Base-by-base conservation (phyloP, 768 basidiomycete species). In the Leccinum aurantiacum region DNA sequence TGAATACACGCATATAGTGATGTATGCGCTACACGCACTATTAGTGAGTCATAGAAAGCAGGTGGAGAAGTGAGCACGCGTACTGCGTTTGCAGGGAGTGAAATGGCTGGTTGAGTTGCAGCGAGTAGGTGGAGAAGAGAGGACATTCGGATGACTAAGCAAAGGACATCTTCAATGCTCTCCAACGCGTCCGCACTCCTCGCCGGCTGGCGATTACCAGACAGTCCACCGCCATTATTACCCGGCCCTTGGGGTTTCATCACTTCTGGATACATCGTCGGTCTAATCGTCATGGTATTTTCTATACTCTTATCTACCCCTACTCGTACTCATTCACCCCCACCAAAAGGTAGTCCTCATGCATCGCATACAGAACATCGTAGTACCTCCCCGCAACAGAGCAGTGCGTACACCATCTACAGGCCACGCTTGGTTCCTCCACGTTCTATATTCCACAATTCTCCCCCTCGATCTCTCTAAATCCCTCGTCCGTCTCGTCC, bases 341-440 rank as follows among this genome's bases (percentile, higher is more conserved):
- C 14, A 41, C 0, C 17, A n/a, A 44, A 65, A 90, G 89, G 87
- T 84, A 13, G 73, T 92, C 52, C 67, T 91, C 29, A 73, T 91
- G 59, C 88, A 91, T 65, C 82, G 90, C 29, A 88, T 92, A 59
- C 90, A 91, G 65, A 86, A 91, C 69, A 83, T 90, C 47, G 85
- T 91, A 49, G 84, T 89, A 0, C 90, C 90, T 13, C 82, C 87
- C 37, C 82, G 82, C 3, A 72, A 73, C 22, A 63, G 63, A 22
- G 49, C 33, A 2, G 31, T 49, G 60, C 71, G 69, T 17, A 41
- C 51, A 41, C 73, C 72, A 41, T 67, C 66, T 54, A 27, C 27
- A 27, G 63, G 60, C 56, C 73, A 67, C 50, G 71, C 61, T 58
- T 57, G 60, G 31, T 57, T 67, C 61, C 47, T 67, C 49, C 62